phyloP scores from a whole-genome alignment of 202 grass and related monocot species.

The Miscanthus sacchariflorus region DNA sequence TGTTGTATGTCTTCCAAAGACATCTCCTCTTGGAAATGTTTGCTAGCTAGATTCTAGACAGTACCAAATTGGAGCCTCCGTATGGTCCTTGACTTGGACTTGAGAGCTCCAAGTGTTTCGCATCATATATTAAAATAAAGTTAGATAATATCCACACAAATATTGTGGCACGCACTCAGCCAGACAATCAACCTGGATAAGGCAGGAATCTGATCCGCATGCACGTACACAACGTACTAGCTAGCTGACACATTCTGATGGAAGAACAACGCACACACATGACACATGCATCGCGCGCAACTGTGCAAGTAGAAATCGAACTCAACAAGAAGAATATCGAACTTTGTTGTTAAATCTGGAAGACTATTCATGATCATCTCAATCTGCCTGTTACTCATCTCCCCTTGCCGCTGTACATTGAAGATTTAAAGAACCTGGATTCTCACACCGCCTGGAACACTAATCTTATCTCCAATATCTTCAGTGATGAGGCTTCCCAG shows the following conservation, averaged over 20 bases:
- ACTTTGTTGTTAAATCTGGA: no score
- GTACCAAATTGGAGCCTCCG: neutral
- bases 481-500: no score
- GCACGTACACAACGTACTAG: conserved; percentile 15
- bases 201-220: conserved; percentile 30
- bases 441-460: no score
- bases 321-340: no score
- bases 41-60: neutral
- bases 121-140: neutral
- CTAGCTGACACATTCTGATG: neutral
- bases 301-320: no score
- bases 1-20: neutral
- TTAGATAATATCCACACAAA: neutral
- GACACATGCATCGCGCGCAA: no score
- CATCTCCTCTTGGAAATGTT: neutral
- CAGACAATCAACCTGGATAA: conserved; percentile 10
- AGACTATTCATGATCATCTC: no score
- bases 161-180: neutral
- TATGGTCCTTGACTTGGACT: neutral
- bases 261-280: neutral
- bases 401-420: no score
- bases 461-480: no score
- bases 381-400: no score
- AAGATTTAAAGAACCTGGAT: no score
- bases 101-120: neutral